A percentile compares a stretch with the other conserved stretches of the same genome.
phyloP scores from a whole-genome alignment of 441 rosid species.

The Erodium moschatum region DNA sequence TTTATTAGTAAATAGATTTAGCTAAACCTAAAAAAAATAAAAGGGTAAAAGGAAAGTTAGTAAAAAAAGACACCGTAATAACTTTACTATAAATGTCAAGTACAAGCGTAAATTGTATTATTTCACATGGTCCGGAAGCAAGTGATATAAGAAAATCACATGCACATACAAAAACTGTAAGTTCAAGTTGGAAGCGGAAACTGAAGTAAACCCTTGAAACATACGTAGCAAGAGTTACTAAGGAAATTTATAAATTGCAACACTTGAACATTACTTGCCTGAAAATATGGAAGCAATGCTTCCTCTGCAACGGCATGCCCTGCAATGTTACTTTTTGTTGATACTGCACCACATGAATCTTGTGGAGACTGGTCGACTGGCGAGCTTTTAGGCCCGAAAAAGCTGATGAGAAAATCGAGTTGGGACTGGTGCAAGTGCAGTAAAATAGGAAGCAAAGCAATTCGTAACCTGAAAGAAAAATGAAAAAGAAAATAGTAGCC shows the following conservation, averaged over 20 bases:
- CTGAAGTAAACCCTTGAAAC: constrained; percentile 13
- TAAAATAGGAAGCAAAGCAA: constrained; percentile 72
- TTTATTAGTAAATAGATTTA: constrained; percentile 29
- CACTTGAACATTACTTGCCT: constrained; percentile 40
- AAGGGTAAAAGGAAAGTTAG: not conserved
- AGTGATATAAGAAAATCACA: not conserved
- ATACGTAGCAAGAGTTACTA: constrained; percentile 5
- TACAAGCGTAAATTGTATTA: not conserved
- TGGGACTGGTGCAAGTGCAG: constrained; percentile 97
- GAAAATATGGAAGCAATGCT: constrained; percentile 95
- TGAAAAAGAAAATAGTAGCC: constrained; percentile 19
- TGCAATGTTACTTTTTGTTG: constrained; percentile 26
- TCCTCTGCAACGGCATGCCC: constrained; percentile 56
- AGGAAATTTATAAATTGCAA: constrained; percentile 14
- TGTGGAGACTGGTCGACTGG: constrained; percentile 37
- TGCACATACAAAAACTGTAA: not conserved
- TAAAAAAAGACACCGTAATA: no score
- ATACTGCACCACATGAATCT: constrained; percentile 32
- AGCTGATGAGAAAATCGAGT: constrained; percentile 76
- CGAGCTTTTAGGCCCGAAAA: constrained; percentile 53
- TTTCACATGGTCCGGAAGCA: not conserved
- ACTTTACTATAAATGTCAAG: not conserved
- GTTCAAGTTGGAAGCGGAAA: not conserved
- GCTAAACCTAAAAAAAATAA: constrained; percentile 17
- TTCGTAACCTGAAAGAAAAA: constrained; percentile 49